A percentile compares a stretch with the other conserved stretches of the same genome.
Evolutionary conservation across 2,329 filamentous ascomycete species (phyloP).

Genomic region (Apiospora arundinis): DNA sequence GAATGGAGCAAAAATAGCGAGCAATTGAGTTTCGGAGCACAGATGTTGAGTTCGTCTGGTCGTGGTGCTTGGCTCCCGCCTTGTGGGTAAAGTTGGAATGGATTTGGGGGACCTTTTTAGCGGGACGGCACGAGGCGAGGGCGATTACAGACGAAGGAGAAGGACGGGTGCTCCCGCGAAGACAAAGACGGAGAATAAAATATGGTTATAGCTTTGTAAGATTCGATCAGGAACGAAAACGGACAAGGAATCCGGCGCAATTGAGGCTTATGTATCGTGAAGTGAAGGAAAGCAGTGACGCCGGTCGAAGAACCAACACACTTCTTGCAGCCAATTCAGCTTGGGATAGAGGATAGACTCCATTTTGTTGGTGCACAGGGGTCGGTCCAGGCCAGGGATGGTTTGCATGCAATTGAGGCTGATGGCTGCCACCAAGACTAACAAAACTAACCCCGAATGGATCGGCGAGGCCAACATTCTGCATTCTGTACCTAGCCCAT

Average conservation of each 20-base stretch:
- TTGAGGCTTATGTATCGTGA: not conserved
- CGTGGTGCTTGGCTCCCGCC: constrained; percentile 5
- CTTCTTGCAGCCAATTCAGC: constrained; percentile 1
- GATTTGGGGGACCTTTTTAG: not conserved
- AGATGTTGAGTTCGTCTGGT: not conserved
- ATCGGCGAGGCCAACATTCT: not conserved
- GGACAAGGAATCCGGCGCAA: not conserved
- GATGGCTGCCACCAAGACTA: not conserved
- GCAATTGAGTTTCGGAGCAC: not conserved
- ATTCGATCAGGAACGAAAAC: not conserved
- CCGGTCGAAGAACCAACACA: not conserved
- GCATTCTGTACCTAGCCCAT: not conserved
- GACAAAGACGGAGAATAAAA: not conserved
- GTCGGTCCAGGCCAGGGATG: not conserved
- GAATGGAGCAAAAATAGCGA: not conserved
- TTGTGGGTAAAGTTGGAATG: not conserved
- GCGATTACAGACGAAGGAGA: not conserved
- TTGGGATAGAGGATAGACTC: not conserved
- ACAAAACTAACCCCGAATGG: not conserved
- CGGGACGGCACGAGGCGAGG: constrained; percentile 2
- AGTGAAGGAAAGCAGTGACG: not conserved
- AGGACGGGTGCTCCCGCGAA: not conserved
- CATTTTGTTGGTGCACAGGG: not conserved
- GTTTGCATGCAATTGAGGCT: not conserved
- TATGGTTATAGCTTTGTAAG: not conserved